A percentile compares a stretch with the other conserved stretches of the same genome.
Conservation (phyloP, 257 asterid species). For the Cynanchum wilfordii region DNA sequence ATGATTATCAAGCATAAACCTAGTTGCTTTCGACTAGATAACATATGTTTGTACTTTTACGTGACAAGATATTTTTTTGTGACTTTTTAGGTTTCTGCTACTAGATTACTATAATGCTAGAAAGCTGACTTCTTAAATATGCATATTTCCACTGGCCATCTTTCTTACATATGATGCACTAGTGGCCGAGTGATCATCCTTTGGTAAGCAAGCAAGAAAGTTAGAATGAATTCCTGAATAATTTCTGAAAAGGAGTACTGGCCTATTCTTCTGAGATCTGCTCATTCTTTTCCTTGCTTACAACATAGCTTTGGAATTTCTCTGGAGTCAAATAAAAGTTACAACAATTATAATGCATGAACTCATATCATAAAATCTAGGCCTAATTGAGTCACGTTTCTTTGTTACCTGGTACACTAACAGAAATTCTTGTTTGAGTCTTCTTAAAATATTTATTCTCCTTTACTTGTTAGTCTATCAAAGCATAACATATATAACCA, state of each 20-base stretch:
- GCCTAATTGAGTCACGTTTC: background rate
- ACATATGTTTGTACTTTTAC: too few species aligned
- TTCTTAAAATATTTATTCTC: background rate
- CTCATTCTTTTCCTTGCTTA: background rate
- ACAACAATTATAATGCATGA: too few species aligned
- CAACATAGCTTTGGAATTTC: background rate
- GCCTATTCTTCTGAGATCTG: background rate
- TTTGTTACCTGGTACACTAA: too few species aligned
- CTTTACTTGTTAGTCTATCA: background rate
- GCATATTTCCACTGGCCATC: background rate
- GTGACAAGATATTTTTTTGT: too few species aligned
- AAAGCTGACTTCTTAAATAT: background rate
- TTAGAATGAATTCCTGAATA: background rate
- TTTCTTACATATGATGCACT: background rate
- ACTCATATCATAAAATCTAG: too few species aligned
- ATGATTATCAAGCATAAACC: background rate
- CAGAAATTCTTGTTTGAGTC: too few species aligned
- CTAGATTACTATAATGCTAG: background rate
- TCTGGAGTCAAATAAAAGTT: background rate
- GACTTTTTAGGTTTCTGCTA: background rate
- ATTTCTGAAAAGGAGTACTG: background rate
- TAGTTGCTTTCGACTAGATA: background rate
- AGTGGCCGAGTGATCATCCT: background rate
- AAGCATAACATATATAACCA: background rate
- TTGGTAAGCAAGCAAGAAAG: background rate